These are phyloP conservation scores for Umbellularia californica DNA, from an alignment of 164 flowering plant species.

Conservation along the genomic window DNA sequence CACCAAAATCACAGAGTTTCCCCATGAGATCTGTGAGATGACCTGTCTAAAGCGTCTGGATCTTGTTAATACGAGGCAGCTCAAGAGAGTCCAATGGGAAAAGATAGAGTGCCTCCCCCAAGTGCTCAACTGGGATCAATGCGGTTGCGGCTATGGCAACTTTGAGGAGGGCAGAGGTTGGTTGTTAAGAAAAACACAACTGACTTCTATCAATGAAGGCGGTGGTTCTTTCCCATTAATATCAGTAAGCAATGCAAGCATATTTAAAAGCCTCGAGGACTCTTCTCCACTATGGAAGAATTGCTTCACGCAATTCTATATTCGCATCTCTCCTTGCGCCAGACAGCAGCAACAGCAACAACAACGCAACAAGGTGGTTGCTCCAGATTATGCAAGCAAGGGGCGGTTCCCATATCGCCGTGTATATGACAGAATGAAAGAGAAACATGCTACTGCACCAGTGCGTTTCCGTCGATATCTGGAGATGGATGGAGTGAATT, in stretches of 20 bases:
- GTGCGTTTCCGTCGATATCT: neutral
- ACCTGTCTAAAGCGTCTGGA: neutral
- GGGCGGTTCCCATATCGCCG: neutral
- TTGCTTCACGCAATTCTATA: neutral
- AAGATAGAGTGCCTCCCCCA: neutral
- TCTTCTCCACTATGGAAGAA: neutral
- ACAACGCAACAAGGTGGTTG: too few relatives aligned
- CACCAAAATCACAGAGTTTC: slow-evolving; percentile 3
- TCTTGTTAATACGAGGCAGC: neutral
- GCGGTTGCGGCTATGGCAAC: neutral
- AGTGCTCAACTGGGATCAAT: neutral
- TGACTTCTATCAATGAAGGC: too few relatives aligned
- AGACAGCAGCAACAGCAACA: neutral
- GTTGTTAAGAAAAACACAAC: too few relatives aligned
- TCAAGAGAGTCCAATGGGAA: neutral
- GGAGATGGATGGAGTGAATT: neutral
- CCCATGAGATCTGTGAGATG: neutral
- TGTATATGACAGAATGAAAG: neutral
- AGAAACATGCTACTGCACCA: neutral
- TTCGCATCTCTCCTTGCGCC: slow-evolving; percentile 3
- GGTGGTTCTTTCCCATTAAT: neutral
- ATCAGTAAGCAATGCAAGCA: neutral
- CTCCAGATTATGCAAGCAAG: neutral
- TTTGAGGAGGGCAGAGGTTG: neutral
- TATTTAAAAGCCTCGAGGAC: neutral